Conservation (phyloP, 768 basidiomycete genomes). For the Rhizopogon rudus region DNA sequence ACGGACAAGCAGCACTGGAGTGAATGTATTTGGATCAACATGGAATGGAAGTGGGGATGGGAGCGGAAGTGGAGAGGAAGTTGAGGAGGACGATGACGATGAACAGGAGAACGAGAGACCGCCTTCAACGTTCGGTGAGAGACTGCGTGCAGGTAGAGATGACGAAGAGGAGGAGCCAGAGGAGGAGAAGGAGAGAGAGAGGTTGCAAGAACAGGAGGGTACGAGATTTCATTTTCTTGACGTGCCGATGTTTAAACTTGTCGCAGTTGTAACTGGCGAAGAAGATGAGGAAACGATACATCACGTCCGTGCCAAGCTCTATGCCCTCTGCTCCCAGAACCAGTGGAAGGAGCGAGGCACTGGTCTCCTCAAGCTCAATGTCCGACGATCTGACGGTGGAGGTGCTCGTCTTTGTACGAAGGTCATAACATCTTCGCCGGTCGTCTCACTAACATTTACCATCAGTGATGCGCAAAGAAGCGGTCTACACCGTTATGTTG, state of each 20-base stretch:
- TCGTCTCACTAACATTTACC: conserved; percentile 7
- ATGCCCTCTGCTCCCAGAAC: conserved; percentile 47
- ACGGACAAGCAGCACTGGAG: conserved; percentile 21
- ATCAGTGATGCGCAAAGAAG: conserved; percentile 83
- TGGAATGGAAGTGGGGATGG: conserved; percentile 38
- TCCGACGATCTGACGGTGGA: conserved; percentile 54
- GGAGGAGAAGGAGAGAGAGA: conserved; percentile 41
- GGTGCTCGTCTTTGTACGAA: conserved; percentile 65
- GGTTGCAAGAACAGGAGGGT: conserved; percentile 68
- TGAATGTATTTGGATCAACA: conserved; percentile 24
- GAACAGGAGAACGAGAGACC: conserved; percentile 26
- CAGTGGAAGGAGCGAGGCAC: conserved; percentile 79
- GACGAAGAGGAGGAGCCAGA: conserved; percentile 46
- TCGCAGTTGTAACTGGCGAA: conserved; percentile 67
- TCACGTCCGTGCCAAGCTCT: conserved; percentile 76
- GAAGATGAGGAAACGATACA: conserved; percentile 76
- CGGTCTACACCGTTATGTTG: conserved; percentile 67
- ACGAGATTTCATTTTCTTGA: conserved; percentile 12
- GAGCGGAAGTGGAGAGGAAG: conserved; percentile 35
- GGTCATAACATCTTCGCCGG: not conserved
- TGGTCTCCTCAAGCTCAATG: conserved; percentile 67
- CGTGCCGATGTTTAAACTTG: not conserved
- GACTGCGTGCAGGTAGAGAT: conserved; percentile 57
- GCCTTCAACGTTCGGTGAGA: conserved; percentile 54
- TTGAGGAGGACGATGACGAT: conserved; percentile 32